Conservation (phyloP, 768 basidiomycete species). For the Podaxis mareebaensis region DNA sequence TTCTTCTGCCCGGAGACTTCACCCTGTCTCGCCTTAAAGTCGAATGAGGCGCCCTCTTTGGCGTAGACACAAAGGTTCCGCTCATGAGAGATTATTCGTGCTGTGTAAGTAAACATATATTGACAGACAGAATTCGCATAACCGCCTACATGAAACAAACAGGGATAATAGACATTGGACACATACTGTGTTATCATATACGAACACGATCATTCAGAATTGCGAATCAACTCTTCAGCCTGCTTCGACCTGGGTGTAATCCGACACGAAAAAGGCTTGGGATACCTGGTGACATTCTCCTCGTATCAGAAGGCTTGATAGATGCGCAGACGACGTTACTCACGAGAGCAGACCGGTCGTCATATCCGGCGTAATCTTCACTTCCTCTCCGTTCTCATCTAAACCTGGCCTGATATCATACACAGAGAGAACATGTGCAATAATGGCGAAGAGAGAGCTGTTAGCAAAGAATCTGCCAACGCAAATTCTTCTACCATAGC, state of each 20-base stretch:
- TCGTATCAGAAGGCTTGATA: not conserved
- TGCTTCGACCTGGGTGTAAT: not conserved
- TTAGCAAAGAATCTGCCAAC: slow-evolving; percentile 26
- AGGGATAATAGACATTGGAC: no score
- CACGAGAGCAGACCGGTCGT: slow-evolving; percentile 24
- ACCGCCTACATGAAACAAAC: no score
- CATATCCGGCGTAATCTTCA: slow-evolving; percentile 21
- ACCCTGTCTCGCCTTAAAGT: no score
- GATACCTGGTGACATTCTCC: not conserved
- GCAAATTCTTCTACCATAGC: slow-evolving; percentile 31
- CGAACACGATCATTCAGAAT: not conserved
- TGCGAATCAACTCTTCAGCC: not conserved
- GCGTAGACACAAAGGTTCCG: no score
- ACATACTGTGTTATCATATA: not conserved
- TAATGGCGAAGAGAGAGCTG: slow-evolving; percentile 22
- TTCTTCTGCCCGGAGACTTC: no score
- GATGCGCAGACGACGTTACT: not conserved
- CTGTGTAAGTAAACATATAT: no score
- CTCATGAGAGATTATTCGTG: no score
- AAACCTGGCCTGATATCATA: slow-evolving; percentile 25
- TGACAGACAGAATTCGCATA: no score
- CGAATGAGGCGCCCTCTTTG: no score
- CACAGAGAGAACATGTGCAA: slow-evolving; percentile 23
- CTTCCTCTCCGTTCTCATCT: slow-evolving; percentile 22
- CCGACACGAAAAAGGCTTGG: not conserved